Evolutionary conservation across 352 stramenopile species (phyloP), one percentile per base, ranked within the genome.

Genomic region (Pythium phragmiticola): DNA sequence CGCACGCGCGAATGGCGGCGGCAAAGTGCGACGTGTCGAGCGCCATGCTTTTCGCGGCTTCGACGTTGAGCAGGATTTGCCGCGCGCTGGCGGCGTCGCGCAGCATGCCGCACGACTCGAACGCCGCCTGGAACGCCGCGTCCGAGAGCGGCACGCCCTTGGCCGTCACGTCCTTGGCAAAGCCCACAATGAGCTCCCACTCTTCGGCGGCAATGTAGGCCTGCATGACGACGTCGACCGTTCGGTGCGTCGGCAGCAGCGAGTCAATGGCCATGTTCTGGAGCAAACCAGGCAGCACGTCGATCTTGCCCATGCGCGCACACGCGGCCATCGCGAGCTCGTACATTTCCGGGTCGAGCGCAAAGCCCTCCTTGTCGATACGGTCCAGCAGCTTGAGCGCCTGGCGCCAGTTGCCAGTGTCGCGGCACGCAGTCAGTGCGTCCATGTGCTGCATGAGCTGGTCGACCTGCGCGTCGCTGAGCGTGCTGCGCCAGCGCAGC

Each of bases 211-310:
- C 80, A 65, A 94, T 60, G 54, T 91, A 89, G 17, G 81, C 77
- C 61, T 94, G 86, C 63, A 92, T 80, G 46, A 92, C 78, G 52
- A 90, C 87, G 72, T 94, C 86, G 47, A 94, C 75, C 7, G 80
- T 92, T 42, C 75, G 73, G 57, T 74, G 70, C 2, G 84, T 93
- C 21, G 86, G 78, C 37, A 72, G 60, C 16, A 94, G 70, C 53
- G 76, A 58, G 61, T 94, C 86, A 19, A 88, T 76, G 14, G 78
- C 56, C 86, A 94, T 94, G 62, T 92, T 91, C 60, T 89, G 76
- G 26, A 92, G 65, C 43, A 94, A 60, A 0, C 82, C 81, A 0
- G 81, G 80, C 11, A 94, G 72, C 50, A 92, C 82, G 30, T 92
- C 82, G 50, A 92, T 80, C 58, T 89, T 90, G 58, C 84, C 84